phyloP scores from a whole-genome alignment of 2,329 filamentous ascomycete genomes.

The Ophiostoma pallidulum region DNA sequence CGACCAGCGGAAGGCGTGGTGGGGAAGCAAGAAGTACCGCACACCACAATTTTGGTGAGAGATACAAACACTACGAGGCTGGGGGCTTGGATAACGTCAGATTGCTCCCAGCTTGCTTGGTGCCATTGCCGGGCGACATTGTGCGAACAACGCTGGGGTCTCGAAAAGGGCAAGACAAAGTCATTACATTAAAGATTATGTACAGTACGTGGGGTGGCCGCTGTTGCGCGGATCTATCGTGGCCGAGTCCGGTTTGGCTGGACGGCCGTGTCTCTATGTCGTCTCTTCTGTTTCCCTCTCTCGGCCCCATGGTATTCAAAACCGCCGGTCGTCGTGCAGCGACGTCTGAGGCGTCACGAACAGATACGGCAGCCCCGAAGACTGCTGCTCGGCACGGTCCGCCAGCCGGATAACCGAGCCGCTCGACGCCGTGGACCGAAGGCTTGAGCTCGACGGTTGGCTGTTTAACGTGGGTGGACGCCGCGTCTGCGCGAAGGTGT shows the following conservation, averaged over 20 bases:
- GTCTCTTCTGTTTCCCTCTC: neutral
- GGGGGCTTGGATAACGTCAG: neutral
- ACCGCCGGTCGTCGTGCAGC: neutral
- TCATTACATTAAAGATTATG: constrained; percentile 7
- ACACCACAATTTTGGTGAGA: neutral
- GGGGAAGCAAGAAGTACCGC: neutral
- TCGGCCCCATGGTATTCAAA: neutral
- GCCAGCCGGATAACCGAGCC: constrained; percentile 42
- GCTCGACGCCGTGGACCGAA: constrained; percentile 29
- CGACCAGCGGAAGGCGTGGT: neutral
- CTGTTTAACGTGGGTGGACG: constrained; percentile 31
- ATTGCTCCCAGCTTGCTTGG: too few relatives aligned
- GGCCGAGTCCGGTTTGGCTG: neutral
- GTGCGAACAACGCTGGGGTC: too few relatives aligned
- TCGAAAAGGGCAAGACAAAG: neutral
- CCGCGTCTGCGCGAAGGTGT: constrained; percentile 35
- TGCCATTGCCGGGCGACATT: too few relatives aligned
- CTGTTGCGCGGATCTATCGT: neutral
- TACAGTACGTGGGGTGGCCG: neutral
- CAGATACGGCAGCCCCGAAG: constrained; percentile 28
- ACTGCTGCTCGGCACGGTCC: constrained; percentile 24
- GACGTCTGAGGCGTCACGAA: constrained; percentile 16
- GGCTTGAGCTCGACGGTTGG: constrained; percentile 30
- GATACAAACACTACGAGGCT: neutral
- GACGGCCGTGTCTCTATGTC: neutral